Base-by-base conservation (phyloP, 202 grass and related monocot species). In the Setaria italica region DNA sequence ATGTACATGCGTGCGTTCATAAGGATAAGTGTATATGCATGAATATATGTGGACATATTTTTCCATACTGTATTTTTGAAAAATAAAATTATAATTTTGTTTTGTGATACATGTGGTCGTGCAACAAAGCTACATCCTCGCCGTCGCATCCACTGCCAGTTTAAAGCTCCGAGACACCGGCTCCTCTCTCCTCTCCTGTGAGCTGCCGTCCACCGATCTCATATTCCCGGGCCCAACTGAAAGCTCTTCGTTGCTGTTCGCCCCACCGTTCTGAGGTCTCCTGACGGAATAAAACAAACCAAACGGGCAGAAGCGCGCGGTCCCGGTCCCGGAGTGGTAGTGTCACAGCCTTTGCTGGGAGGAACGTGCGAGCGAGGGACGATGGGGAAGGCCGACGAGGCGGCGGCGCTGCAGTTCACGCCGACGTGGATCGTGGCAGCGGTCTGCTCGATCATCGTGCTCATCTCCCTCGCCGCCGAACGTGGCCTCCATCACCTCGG, bases 371-470 rank as follows among this genome's bases (percentile, higher is more conserved):
- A 37, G 42, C 1, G 39, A 90, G 87, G 88, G 83, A 42, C n/a
- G n/a, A 84, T 59, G 19, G 88, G 9, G 41, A 43, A 9, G 55
- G 19, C 53, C 32, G 86, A 12, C 8, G 90, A 85, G 53, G 67
- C 58, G 35, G 73, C 80, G 73, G 78, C 80, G 88, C 87, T 97
- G 76, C 83, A 95, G 87, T 92, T 78, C 81, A 97, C 95, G 34
- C 95, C 95, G 30, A 97, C 95, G 68, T 97, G 95, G 95, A 97
- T 97, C 89, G 92, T 95, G 60, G 92, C 95, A 42, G 85, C 74
- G 17, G 91, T 95, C 54, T 97, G 95, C 80, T 89, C 89, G 4
- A 2, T 93, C 72, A 91, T 97, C 80, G 89, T 97, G 82, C 55
- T 89, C 87, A 77, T 97, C 78, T 97, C 92, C 54, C 85, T 97